Conservation (phyloP, 768 basidiomycete genomes). For the Cantharellus anzutake region DNA sequence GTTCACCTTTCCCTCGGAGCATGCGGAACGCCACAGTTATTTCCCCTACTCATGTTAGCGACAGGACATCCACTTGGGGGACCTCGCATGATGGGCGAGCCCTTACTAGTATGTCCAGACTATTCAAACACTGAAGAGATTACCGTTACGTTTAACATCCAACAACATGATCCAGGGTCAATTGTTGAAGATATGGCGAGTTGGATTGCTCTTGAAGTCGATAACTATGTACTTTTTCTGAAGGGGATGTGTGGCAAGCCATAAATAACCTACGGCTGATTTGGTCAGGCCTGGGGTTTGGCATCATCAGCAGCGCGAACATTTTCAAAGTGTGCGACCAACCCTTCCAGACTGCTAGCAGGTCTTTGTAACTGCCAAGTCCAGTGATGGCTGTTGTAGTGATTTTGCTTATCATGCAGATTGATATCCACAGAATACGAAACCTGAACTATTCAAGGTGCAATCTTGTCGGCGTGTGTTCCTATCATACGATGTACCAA, state of each 20-base stretch:
- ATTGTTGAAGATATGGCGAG: too few species aligned
- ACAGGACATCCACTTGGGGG: too few species aligned
- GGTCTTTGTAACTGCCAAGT: conserved; percentile 77
- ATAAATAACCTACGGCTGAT: conserved; percentile 98
- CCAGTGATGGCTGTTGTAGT: not conserved
- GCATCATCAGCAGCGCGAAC: conserved; percentile 85
- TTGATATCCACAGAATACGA: not conserved
- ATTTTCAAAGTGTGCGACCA: conserved; percentile 99
- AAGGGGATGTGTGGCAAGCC: conserved; percentile 99
- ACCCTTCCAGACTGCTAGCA: conserved; percentile 82
- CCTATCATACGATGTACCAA: too few species aligned
- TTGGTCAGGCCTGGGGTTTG: conserved; percentile 56
- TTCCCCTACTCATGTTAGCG: too few species aligned
- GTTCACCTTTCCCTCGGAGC: too few species aligned
- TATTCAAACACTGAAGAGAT: too few species aligned
- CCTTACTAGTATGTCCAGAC: too few species aligned
- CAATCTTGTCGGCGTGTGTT: not conserved
- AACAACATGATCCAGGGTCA: too few species aligned
- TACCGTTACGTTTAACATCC: too few species aligned
- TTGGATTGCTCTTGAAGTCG: too few species aligned
- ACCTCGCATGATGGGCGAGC: too few species aligned
- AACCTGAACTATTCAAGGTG: conserved; percentile 1
- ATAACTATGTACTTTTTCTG: conserved; percentile 24
- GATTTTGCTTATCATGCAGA: not conserved
- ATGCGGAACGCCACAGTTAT: too few species aligned